Percentiles rank a stretch among this genome's conserved stretches.
These are phyloP conservation scores for Gardenia jasminoides DNA, from an alignment of 257 asterid species.

Conservation along the genomic window DNA sequence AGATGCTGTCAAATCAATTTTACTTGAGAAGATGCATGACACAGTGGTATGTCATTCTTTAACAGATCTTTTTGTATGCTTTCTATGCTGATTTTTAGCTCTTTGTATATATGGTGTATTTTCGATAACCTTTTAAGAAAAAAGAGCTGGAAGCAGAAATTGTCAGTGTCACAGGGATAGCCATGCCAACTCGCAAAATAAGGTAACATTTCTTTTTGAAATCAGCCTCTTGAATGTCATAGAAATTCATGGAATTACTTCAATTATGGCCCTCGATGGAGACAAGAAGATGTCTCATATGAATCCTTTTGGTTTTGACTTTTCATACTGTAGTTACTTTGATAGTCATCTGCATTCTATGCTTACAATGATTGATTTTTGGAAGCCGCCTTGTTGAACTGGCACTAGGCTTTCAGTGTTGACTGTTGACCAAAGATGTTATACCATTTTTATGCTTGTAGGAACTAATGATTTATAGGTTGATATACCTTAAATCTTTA, in stretches of 20 bases:
- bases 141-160: conserved; percentile 98
- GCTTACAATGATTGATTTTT: background rate
- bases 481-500: background rate
- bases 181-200: conserved; percentile 91
- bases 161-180: conserved; percentile 77
- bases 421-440: background rate
- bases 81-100: background rate
- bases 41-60: conserved; percentile 69
- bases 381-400: background rate
- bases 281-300: background rate
- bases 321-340: background rate
- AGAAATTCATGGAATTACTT: background rate
- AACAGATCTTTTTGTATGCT: conserved; percentile 3
- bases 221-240: background rate
- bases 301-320: background rate
- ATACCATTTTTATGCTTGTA: background rate
- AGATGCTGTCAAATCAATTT: conserved; percentile 92
- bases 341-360: background rate
- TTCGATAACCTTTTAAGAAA: conserved; percentile 49
- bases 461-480: background rate
- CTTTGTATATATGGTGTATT: conserved; percentile 17
- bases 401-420: background rate
- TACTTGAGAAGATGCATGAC: conserved; percentile 98
- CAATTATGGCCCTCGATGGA: background rate
- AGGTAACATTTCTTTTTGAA: conserved; percentile 42